Base-by-base conservation (phyloP, 306 rosid genomes). In the Astragalus membranaceus region DNA sequence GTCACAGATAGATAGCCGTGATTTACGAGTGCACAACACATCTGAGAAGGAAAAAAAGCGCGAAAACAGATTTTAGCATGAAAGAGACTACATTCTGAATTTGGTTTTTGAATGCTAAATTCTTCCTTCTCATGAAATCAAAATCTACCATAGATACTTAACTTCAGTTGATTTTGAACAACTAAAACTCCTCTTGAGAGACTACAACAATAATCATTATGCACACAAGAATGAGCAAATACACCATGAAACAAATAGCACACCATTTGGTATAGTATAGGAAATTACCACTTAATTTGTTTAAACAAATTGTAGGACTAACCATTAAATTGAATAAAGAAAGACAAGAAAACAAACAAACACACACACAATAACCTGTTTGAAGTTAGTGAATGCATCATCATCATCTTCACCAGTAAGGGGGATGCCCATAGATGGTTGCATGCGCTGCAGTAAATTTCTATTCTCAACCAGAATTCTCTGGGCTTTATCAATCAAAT, bases 401-500 rank as follows among this genome's bases (percentile, higher is more conserved):
- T 82, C 78, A 66, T 90, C 97, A 64, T 85, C 84, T 61, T 82
- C 79, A 33, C 82, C 77, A 20, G 80, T 52, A 9, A 64, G 14
- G 17, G 79, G 80, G 56, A 85, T 69, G 73, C 93, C 88, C 79
- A 76, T 43, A n/a, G 93, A 79, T 6, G 91, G 59, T 82, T 86
- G 91, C 90, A 90, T 85, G 61, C 91, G 83, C 79, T 82, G 89
- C 67, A 90, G 58, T 11, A 71, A 77, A 78, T 76, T 85, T 84
- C 90, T 82, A 70, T 88, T 93, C 71, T 88, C 96, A 53, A 93
- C 83, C 37, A 93, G 85, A 76, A 81, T 75, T 30, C 85, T 71
- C 85, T 87, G 88, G 53, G 98, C 94, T 77, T 87, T 78, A 75
- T 93, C 98, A 57, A 93, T 87, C 85, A 90, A 83, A 80, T 90